Percentiles rank a stretch among this genome's conserved stretches.
Conservation (phyloP, 495 filamentous ascomycete species). For the Bathelium albidoporum region DNA sequence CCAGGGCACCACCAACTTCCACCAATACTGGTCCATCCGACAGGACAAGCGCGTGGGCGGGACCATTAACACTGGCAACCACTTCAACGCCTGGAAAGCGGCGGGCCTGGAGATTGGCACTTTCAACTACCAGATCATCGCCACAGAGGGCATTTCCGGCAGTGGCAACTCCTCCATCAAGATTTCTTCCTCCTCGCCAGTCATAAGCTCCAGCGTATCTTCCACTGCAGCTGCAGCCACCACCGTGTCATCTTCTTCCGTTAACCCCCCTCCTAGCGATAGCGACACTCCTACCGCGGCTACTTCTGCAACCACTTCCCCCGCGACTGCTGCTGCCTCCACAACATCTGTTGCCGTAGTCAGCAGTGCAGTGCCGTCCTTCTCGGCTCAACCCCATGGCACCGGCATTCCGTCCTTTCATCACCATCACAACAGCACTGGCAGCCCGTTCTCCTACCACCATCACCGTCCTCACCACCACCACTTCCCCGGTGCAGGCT, state of each 20-base stretch:
- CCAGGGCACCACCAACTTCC: slow-evolving; percentile 48
- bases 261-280: no score
- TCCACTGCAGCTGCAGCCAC: not conserved
- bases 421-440: not conserved
- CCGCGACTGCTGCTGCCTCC: not conserved
- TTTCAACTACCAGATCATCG: slow-evolving; percentile 32
- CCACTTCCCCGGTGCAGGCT: not conserved
- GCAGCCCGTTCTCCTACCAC: not conserved
- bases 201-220: not conserved
- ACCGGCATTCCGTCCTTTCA: not conserved
- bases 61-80: slow-evolving; percentile 36
- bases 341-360: not conserved
- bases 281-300: no score
- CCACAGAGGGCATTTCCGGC: slow-evolving; percentile 44
- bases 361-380: not conserved
- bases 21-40: slow-evolving; percentile 53
- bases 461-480: not conserved
- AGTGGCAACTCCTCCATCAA: slow-evolving; percentile 34
- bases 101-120: slow-evolving; percentile 31
- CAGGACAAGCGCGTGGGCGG: slow-evolving; percentile 43
- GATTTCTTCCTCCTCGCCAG: slow-evolving; percentile 16
- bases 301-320: not conserved
- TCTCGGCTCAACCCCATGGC: not conserved
- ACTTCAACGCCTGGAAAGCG: slow-evolving; percentile 31
- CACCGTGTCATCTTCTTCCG: slow-evolving; percentile 1